Evolutionary conservation across 2,329 filamentous ascomycete genomes (phyloP).

Genomic region (Colletotrichum abscissum): DNA sequence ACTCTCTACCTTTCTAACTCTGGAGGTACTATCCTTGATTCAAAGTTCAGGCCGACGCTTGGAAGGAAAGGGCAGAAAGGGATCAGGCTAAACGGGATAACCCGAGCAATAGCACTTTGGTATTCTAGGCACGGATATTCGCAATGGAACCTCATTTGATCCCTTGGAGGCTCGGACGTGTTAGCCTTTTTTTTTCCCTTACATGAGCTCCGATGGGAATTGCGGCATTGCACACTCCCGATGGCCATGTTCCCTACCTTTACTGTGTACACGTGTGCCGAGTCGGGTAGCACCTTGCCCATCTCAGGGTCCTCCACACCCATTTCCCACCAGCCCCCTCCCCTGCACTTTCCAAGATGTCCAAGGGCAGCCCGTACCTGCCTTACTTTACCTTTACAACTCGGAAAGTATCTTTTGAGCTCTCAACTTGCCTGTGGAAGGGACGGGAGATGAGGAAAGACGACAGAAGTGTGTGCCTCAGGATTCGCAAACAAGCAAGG

Average conservation of each 20-base stretch:
- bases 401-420: neutral
- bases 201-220: neutral
- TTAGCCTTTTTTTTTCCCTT: neutral
- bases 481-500: neutral
- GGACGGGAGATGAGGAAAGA: slow-evolving; percentile 1
- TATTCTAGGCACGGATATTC: neutral
- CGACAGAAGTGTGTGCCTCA: slow-evolving; percentile 18
- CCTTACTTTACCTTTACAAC: neutral
- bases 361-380: slow-evolving; percentile 15
- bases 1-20: neutral
- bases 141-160: neutral
- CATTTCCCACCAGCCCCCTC: neutral
- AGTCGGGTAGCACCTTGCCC: slow-evolving; percentile 7
- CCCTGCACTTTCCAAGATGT: neutral
- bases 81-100: neutral
- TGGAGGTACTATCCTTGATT: neutral
- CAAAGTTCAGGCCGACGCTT: neutral
- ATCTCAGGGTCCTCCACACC: slow-evolving; percentile 26
- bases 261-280: slow-evolving; percentile 11
- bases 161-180: neutral
- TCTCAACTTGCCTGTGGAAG: slow-evolving; percentile 12
- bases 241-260: neutral
- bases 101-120: neutral
- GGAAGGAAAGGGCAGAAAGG: neutral
- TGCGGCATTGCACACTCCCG: neutral